Evolutionary conservation across 768 basidiomycete genomes (phyloP).

Genomic region (Bullera alba): DNA sequence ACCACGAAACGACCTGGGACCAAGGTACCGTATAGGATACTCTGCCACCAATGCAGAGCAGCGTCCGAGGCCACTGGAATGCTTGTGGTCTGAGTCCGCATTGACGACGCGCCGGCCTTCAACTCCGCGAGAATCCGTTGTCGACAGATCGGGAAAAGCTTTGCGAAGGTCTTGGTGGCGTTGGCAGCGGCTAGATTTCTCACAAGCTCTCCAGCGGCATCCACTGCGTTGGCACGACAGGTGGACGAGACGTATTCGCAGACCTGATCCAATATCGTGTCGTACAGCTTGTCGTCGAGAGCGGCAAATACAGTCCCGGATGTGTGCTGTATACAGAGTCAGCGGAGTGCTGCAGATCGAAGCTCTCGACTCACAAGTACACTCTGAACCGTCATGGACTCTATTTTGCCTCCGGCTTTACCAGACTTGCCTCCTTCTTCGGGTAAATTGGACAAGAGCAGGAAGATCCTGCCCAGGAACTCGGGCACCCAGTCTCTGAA

Average conservation of each 20-base stretch:
- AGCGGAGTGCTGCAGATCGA: slow-evolving; percentile 37
- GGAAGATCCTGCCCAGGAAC: slow-evolving; percentile 70
- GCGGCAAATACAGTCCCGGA: slow-evolving; percentile 52
- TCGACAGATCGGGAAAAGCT: slow-evolving; percentile 71
- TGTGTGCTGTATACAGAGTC: slow-evolving; percentile 24
- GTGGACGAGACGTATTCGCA: slow-evolving; percentile 83
- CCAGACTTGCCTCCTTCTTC: slow-evolving; percentile 71
- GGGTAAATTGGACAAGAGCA: slow-evolving; percentile 75
- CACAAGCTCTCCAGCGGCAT: slow-evolving; percentile 80
- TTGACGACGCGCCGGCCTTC: slow-evolving; percentile 62
- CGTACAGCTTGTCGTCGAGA: slow-evolving; percentile 67
- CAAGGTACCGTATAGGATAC: slow-evolving; percentile 29
- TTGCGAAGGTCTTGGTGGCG: slow-evolving; percentile 66
- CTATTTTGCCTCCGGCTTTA: slow-evolving; percentile 54
- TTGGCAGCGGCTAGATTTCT: slow-evolving; percentile 72
- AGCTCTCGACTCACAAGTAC: slow-evolving; percentile 27
- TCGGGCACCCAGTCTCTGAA: slow-evolving; percentile 79
- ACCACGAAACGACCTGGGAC: slow-evolving; percentile 23
- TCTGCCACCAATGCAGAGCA: slow-evolving; percentile 68
- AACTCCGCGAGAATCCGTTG: slow-evolving; percentile 75
- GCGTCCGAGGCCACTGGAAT: slow-evolving; percentile 61
- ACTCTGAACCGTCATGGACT: slow-evolving; percentile 45
- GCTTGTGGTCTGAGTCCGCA: slow-evolving; percentile 56
- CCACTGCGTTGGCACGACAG: slow-evolving; percentile 81
- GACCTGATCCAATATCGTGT: slow-evolving; percentile 72